Conservation (phyloP, 345 rosid genomes). For the Pseudoturritis turrita region DNA sequence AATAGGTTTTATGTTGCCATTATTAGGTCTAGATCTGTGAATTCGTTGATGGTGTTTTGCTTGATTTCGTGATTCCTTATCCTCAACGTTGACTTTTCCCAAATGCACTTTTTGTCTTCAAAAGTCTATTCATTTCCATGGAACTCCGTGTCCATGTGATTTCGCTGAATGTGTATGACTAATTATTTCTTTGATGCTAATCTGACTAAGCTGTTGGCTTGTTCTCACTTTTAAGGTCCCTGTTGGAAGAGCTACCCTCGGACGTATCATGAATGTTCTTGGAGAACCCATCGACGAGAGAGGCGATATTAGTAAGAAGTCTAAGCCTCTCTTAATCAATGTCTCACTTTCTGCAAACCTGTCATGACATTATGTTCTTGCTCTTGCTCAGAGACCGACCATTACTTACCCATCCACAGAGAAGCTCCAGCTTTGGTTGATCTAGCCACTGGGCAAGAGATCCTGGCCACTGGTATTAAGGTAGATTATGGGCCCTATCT, state of each 20-base stretch:
- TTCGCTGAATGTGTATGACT: not conserved
- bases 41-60: not conserved
- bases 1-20: no score
- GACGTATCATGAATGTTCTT: constrained; percentile 94
- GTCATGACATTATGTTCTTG: not conserved
- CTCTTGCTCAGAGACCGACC: constrained; percentile 65
- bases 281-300: constrained; percentile 93
- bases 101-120: not conserved
- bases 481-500: not conserved
- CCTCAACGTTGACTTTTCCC: not conserved
- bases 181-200: not conserved
- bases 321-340: not conserved
- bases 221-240: constrained; percentile 51
- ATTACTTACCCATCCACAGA: constrained; percentile 87
- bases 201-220: not conserved
- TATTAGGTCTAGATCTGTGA: constrained; percentile 7
- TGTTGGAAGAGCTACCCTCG: constrained; percentile 96
- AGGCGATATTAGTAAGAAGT: constrained; percentile 76
- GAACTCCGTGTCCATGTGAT: no score
- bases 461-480: constrained; percentile 98
- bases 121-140: not conserved
- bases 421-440: constrained; percentile 95
- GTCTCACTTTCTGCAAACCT: not conserved
- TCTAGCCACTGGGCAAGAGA: constrained; percentile 90
- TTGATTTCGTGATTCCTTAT: not conserved